Base-by-base conservation (phyloP, 2,329 filamentous ascomycete genomes). In the Cercospora citrullina region DNA sequence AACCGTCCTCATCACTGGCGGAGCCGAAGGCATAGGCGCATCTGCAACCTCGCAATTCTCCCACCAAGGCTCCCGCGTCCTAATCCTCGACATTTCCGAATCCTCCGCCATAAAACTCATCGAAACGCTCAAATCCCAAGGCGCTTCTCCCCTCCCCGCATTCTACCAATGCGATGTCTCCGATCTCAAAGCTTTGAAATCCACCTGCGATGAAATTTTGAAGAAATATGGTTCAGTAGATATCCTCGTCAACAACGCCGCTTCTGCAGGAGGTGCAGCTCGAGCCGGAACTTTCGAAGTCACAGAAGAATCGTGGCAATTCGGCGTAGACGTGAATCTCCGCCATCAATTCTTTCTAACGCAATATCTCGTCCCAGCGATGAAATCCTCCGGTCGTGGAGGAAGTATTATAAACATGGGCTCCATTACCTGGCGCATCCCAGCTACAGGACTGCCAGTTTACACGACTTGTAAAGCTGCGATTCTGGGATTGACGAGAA, bases 311-410 rank as follows among this genome's bases (percentile, higher is more conserved):
- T 86, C 90, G 68, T 81, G 83, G 61, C 85, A 89, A 28, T 88
- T 90, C 76, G 81, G 82, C 69, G 71, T 87, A 42, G 85, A 86
- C 66, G 87, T 91, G 67, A 91, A 91, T 69, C 86, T 91, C 60
- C 89, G 89, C 75, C 86, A 86, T 14, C 82, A 90, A 57, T 91
- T 86, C 76, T 77, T 88, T n/a, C 87, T 87, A 0, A 85, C 86
- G 1, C 82, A 83, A 64, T 85, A 87, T 5, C 81, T 89, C 53
- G 76, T 90, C 5, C 85, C 85, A 0, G 86, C 88, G 65, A 86
- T 90, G 62, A 77, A 89, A 23, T 82, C 83, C 45, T 78, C 84
- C 60, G 83, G 84, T 3, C 1, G 36, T 1, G 83, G 84, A 0
- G 88, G 87, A 0, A 83, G 80, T 48, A 88, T 91, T 64, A 84